Percentiles rank a stretch among this genome's conserved stretches.
These are phyloP conservation scores for Aspergillus pseudonomiae DNA, from an alignment of 2,329 filamentous ascomycete genomes.

Conservation along the genomic window DNA sequence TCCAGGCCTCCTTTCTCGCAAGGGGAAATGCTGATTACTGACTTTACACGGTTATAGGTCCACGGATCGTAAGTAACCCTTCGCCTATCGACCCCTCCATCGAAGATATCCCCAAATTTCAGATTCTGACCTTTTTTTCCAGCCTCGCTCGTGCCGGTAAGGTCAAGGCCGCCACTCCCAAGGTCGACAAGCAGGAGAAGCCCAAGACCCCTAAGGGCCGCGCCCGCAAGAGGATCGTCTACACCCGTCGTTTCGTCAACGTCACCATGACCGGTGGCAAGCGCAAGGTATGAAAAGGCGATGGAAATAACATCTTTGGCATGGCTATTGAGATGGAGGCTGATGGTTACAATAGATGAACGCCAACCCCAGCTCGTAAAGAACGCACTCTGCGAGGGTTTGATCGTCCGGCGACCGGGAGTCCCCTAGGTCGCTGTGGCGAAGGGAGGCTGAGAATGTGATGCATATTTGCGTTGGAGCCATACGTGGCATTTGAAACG, in stretches of 20 bases:
- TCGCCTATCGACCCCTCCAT: neutral
- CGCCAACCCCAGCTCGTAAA: constrained; percentile 77
- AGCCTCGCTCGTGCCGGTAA: constrained; percentile 29
- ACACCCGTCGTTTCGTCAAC: constrained; percentile 98
- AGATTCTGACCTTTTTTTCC: neutral
- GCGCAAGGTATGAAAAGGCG: constrained; percentile 74
- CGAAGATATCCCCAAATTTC: neutral
- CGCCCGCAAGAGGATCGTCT: constrained; percentile 93
- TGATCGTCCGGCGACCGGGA: constrained; percentile 2
- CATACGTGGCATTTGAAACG: constrained; percentile 8
- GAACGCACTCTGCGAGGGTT: constrained; percentile 6
- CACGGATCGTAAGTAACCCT: constrained; percentile 16
- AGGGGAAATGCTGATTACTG: constrained; percentile 4
- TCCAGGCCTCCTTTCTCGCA: neutral
- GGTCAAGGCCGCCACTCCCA: constrained; percentile 29
- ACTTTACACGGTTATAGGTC: constrained; percentile 12
- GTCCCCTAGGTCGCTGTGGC: constrained; percentile 4
- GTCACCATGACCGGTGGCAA: constrained; percentile 97
- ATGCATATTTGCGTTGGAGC: constrained; percentile 9
- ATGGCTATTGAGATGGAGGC: neutral
- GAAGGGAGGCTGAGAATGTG: constrained; percentile 10
- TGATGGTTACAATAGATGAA: constrained; percentile 65
- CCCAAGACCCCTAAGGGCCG: constrained; percentile 95
- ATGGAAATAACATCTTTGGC: neutral
- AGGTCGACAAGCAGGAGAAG: constrained; percentile 66